phyloP scores from a whole-genome alignment of 768 basidiomycete species.

The Lepiota venenata region DNA sequence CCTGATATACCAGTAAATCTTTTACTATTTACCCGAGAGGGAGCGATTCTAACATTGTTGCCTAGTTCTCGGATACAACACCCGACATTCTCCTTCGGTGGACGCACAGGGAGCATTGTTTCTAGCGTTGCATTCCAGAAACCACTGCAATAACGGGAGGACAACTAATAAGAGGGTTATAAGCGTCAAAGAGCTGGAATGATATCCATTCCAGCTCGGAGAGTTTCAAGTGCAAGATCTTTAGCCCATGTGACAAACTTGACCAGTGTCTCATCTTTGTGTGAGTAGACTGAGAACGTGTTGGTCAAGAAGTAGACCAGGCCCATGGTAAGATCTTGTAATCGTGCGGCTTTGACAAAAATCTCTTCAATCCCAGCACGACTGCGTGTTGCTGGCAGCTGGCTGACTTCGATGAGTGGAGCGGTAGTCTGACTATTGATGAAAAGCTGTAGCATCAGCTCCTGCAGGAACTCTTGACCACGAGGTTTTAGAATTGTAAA shows the following conservation, averaged over 20 bases:
- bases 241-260: constrained; percentile 65
- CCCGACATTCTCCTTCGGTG: constrained; percentile 73
- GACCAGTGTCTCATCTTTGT: constrained; percentile 28
- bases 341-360: constrained; percentile 69
- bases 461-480: constrained; percentile 63
- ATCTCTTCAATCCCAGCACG: constrained; percentile 69
- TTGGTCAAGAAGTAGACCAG: constrained; percentile 65
- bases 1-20: constrained; percentile 62
- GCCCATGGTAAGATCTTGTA: constrained; percentile 69
- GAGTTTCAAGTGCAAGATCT: constrained; percentile 63
- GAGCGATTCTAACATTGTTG: background rate
- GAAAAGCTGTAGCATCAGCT: constrained; percentile 68
- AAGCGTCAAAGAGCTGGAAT: constrained; percentile 30
- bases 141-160: constrained; percentile 13
- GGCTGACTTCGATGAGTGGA: constrained; percentile 49
- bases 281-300: constrained; percentile 29
- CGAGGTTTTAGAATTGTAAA: constrained; percentile 71
- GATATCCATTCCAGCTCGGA: constrained; percentile 61
- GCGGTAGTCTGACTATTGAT: constrained; percentile 71
- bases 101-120: constrained; percentile 66
- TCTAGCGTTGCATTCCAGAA: constrained; percentile 72
- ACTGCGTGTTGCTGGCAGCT: constrained; percentile 43
- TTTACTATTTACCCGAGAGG: no score
- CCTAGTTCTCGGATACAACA: constrained; percentile 70
- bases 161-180: background rate